Base-by-base conservation (phyloP, 179 eudicot species). In the Spergularia azorica region DNA sequence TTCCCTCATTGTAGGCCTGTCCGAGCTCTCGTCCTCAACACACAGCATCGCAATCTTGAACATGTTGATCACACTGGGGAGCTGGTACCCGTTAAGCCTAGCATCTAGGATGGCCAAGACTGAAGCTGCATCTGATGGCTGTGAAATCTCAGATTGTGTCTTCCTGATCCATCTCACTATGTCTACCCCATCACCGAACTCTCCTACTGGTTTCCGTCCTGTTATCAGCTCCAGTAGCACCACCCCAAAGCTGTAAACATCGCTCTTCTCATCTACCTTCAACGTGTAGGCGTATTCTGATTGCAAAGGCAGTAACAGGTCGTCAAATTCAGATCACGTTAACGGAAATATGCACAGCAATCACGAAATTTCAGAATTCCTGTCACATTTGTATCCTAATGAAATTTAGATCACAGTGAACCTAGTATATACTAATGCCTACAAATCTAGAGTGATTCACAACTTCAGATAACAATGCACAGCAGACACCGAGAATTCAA, bases 181-280 rank as follows among this genome's bases (percentile, higher is more conserved):
- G 84, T 93, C 97, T 51, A 93, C 95, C 9, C 97, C 97, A 3
- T 90, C 97, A 0, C 97, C 97, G 5, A 93, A 93, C 58, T 93
- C 97, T 4, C 97, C 97, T 55, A 93, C 97, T 4, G 97, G 95
- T 71, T 88, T 91, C 12, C 89, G 81, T 1, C 95, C 97, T 2
- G 93, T 79, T 20, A 93, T 83, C 70, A 93, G 86, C 84, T 93
- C 97, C 36, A 93, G 76, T 41, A 93, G 88, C 41, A 93, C 97
- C 2, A 93, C 97, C 0, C 97, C 98, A 9, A 92, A 93, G 85
- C 98, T 93, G 87, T 93, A 93, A 0, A 93, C 98, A 21, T 93
- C 98, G 57, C 95, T 93, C 62, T 93, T 93, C 79, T 93, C 97
- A 43, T 92, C 97, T 76, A 93, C 94, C 64, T 89, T 90, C 61